Conservation (phyloP, 1,139 yeast genomes). For the Meyerozyma elateridarum region DNA sequence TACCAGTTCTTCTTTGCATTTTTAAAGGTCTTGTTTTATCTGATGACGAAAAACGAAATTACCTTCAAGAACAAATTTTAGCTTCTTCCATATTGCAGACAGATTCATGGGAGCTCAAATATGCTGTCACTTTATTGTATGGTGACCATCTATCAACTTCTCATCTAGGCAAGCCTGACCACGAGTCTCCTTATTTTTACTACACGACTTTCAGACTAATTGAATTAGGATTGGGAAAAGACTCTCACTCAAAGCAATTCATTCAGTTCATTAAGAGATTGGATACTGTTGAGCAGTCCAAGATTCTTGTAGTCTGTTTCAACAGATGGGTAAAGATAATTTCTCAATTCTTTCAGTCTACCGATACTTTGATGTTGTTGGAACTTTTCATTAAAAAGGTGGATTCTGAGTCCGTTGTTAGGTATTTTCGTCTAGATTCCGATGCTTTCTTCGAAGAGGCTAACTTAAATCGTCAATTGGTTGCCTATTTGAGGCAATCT, state of each 20-base stretch:
- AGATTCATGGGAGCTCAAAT: constrained; percentile 43
- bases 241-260: constrained; percentile 19
- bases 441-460: constrained; percentile 43
- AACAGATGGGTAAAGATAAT: constrained; percentile 56
- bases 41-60: not conserved
- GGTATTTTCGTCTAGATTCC: constrained; percentile 15
- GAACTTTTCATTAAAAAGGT: constrained; percentile 9
- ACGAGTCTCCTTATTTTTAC: constrained; percentile 20
- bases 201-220: constrained; percentile 43
- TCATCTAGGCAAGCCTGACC: constrained; percentile 6
- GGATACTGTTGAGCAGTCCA: constrained; percentile 3
- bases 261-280: constrained; percentile 16
- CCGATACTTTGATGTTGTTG: constrained; percentile 14
- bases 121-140: constrained; percentile 44
- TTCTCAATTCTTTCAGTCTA: constrained; percentile 27
- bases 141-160: constrained; percentile 27
- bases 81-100: not conserved
- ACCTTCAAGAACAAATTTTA: not conserved
- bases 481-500: constrained; percentile 14
- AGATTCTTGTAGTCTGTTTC: constrained; percentile 25
- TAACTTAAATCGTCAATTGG: constrained; percentile 22
- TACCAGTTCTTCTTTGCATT: not conserved
- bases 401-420: constrained; percentile 10
- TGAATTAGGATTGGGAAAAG: constrained; percentile 29
- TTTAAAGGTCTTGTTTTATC: not conserved